Evolutionary conservation across 768 basidiomycete genomes (phyloP), one percentile per base, ranked within the genome.

Genomic region (Lactarius indigo): DNA sequence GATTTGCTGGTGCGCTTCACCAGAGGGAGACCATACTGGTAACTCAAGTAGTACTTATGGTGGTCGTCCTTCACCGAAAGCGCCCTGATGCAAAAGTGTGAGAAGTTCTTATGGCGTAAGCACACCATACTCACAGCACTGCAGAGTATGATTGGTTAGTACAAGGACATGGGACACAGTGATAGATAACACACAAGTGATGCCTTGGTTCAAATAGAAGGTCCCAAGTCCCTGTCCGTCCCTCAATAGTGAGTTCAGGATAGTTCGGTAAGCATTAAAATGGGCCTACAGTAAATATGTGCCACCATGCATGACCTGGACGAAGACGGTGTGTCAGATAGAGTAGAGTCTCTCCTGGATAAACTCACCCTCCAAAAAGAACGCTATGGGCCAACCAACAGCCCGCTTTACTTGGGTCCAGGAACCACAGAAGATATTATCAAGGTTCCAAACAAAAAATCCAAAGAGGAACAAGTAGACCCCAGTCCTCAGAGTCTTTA

Each of bases 401-500:
- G 69, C 60, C 3, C 80, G 73, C 72, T 89, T 90, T 82, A 84
- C 84, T 10, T 71, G 65, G 10, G 86, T 88, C 57, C 90, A 71
- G 18, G 75, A 74, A 60, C 79, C 78, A 73, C 91, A 94, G 70
- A 88, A 91, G 10, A 89, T 79, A 70, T 92, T 92, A 74, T 94
- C 91, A 68, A 92, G 69, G 72, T 92, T 94, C 91, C 90, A 92
- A 28, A 91, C 77, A 15, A 85, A 74, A 73, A 92, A 92, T 0
- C 88, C 91, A 7, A 85, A 71, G 0, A 80, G 78, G 72, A 92
- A 92, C 10, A 83, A 76, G 1, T 71, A 75, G 8, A 83, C 80
- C 28, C 91, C 91, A 1, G 75, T 80, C 33, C 75, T 73, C 74
- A 89, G 86, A 13, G 86, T 69, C 41, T 74, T 78, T 12, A 74